phyloP scores from a whole-genome alignment of 1,139 yeast genomes.

The Geotrichum klebahnii region DNA sequence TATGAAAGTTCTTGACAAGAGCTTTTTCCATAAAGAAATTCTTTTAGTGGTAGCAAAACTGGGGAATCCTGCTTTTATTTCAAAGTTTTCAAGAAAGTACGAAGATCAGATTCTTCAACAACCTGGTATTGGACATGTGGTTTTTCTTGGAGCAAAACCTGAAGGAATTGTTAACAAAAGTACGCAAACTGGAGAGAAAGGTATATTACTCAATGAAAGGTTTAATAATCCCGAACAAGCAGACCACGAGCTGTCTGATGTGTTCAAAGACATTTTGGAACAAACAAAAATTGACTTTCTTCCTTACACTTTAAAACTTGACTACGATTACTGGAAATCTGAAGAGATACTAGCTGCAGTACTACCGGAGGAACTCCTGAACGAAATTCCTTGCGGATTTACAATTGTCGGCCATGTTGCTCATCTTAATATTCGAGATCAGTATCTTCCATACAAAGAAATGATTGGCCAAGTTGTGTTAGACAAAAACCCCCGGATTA shows the following conservation, averaged over 20 bases:
- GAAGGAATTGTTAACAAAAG: conserved; percentile 22
- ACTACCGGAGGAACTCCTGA: conserved; percentile 64
- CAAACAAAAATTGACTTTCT: conserved; percentile 48
- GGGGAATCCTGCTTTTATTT: conserved; percentile 59
- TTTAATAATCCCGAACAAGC: conserved; percentile 45
- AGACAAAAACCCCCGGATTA: conserved; percentile 76
- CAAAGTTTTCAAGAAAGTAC: conserved; percentile 46
- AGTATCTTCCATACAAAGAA: conserved; percentile 74
- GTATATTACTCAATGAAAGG: conserved; percentile 58
- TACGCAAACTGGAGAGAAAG: conserved; percentile 44
- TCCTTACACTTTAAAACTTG: conserved; percentile 56
- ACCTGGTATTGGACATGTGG: conserved; percentile 64
- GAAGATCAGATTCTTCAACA: conserved; percentile 56
- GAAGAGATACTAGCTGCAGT: conserved; percentile 79
- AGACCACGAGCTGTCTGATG: conserved; percentile 41
- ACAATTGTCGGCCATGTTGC: conserved; percentile 96
- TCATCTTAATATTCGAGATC: conserved; percentile 79
- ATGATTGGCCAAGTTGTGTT: conserved; percentile 86
- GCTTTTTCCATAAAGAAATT: conserved; percentile 54
- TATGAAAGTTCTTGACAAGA: conserved; percentile 62
- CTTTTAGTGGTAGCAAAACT: conserved; percentile 64
- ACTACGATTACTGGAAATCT: conserved; percentile 81
- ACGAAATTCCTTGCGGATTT: conserved; percentile 84
- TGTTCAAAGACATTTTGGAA: conserved; percentile 46
- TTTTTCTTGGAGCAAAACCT: conserved; percentile 40